phyloP scores from a whole-genome alignment of 2,329 filamentous ascomycete genomes.

The Botrytis deweyae region DNA sequence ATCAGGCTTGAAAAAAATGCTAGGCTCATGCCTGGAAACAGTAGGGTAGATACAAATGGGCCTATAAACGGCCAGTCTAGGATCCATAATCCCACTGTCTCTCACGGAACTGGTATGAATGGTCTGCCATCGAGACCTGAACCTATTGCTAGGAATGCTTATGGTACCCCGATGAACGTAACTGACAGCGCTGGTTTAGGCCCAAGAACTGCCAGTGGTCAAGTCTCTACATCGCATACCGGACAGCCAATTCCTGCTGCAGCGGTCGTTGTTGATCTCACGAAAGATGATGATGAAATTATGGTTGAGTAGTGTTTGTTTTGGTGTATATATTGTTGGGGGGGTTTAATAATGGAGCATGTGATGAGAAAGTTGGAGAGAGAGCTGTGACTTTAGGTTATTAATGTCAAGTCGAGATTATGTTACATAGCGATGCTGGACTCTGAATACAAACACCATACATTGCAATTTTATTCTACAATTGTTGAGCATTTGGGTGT shows the following conservation, averaged over 20 bases:
- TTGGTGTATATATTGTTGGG: not conserved
- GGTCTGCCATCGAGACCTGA: not conserved
- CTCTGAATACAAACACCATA: not conserved
- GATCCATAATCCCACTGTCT: not conserved
- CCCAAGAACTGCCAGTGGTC: not conserved
- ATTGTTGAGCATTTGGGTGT: not conserved
- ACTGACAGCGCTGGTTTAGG: not conserved
- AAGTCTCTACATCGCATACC: not conserved
- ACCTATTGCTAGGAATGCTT: not conserved
- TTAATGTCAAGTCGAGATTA: not conserved
- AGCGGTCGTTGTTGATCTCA: not conserved
- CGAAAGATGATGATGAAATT: not conserved
- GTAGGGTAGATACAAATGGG: not conserved
- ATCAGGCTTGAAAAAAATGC: not conserved
- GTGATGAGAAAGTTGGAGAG: not conserved
- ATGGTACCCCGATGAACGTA: not conserved
- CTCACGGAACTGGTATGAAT: not conserved
- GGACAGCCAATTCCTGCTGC: not conserved
- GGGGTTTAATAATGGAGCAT: not conserved
- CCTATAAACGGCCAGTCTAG: not conserved
- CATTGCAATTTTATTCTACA: not conserved
- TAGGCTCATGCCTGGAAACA: not conserved
- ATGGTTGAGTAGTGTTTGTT: not conserved
- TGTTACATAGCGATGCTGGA: not conserved
- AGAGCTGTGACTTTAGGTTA: not conserved